Evolutionary conservation across 1,139 yeast species (phyloP).

Genomic region (Suhomyces guaymorum): DNA sequence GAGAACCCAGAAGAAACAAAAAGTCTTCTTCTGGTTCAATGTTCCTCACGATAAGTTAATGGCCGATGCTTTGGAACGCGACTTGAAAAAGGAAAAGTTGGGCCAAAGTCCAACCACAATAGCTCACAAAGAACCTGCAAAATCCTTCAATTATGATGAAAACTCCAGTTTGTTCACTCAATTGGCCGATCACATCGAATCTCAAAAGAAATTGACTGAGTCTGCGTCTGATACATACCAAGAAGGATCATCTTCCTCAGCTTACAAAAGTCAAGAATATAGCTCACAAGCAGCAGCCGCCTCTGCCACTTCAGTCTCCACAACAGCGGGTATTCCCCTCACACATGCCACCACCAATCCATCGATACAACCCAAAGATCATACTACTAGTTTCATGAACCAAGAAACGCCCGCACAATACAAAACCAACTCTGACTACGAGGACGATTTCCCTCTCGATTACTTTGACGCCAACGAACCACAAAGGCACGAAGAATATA

Average conservation of each 20-base stretch:
- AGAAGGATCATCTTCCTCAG: slow-evolving; percentile 1
- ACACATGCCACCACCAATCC: slow-evolving; percentile 2
- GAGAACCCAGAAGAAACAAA: slow-evolving; percentile 94
- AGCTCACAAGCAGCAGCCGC: neutral
- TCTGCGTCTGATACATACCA: slow-evolving; percentile 7
- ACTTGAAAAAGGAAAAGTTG: slow-evolving; percentile 71
- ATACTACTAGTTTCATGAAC: slow-evolving; percentile 23
- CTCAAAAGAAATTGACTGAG: slow-evolving; percentile 25
- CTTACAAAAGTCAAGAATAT: slow-evolving; percentile 4
- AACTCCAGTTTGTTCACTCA: slow-evolving; percentile 50
- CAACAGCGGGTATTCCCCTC: neutral
- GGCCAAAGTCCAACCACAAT: slow-evolving; percentile 62
- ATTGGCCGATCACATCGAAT: slow-evolving; percentile 46
- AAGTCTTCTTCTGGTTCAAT: slow-evolving; percentile 95
- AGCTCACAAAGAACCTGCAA: slow-evolving; percentile 61
- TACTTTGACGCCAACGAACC: slow-evolving; percentile 43
- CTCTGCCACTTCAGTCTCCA: neutral
- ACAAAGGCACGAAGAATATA: slow-evolving; percentile 28
- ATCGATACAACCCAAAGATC: slow-evolving; percentile 9
- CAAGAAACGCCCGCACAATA: slow-evolving; percentile 31
- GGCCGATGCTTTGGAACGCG: slow-evolving; percentile 93
- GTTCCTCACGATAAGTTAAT: slow-evolving; percentile 92
- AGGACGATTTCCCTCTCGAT: slow-evolving; percentile 71
- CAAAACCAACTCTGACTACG: slow-evolving; percentile 31
- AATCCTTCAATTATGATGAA: slow-evolving; percentile 58